Evolutionary conservation across 2,329 filamentous ascomycete genomes (phyloP).

Genomic region (Colletotrichum navitas): DNA sequence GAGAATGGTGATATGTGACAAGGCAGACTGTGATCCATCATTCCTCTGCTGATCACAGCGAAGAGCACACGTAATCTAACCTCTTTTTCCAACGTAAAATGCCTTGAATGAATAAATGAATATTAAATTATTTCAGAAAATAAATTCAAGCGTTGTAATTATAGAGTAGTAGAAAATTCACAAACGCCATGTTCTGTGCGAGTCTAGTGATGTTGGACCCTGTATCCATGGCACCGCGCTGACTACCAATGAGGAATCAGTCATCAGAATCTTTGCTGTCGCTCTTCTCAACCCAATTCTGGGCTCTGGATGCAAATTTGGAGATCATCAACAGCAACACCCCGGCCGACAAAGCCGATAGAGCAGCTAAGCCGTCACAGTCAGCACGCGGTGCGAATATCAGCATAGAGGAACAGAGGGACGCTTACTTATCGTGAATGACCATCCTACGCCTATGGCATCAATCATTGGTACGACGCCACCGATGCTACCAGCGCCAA

Average conservation of each 20-base stretch:
- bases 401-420: background rate
- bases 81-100: background rate
- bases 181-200: background rate
- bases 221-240: background rate
- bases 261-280: slow-evolving; percentile 29
- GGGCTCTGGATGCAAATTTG: slow-evolving; percentile 33
- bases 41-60: no score
- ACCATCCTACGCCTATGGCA: slow-evolving; percentile 64
- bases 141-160: background rate
- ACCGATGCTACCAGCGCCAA: slow-evolving; percentile 59
- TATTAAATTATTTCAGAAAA: background rate
- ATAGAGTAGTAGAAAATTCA: background rate
- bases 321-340: slow-evolving; percentile 30
- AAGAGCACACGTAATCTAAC: no score
- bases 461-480: slow-evolving; percentile 65
- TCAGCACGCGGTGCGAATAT: background rate
- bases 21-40: no score
- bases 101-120: background rate
- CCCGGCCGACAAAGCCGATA: slow-evolving; percentile 21
- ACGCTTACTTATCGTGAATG: slow-evolving; percentile 57
- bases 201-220: no score
- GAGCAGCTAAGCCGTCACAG: slow-evolving; percentile 5
- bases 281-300: slow-evolving; percentile 29
- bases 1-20: no score
- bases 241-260: background rate